Evolutionary conservation across 768 basidiomycete genomes (phyloP).

Genomic region (Mycena belliarum): DNA sequence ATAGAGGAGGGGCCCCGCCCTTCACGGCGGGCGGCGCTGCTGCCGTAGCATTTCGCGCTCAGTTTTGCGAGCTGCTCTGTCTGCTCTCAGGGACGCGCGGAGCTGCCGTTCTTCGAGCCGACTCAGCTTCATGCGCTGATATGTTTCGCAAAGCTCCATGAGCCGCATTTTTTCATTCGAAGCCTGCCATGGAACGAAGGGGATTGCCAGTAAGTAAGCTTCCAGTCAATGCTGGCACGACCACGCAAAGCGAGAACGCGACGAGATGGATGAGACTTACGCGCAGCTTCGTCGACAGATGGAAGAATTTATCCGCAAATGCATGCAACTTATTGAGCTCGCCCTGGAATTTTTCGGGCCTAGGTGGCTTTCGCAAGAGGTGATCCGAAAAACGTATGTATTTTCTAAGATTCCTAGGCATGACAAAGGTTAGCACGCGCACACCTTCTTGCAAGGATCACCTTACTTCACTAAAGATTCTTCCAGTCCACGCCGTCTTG

Average conservation of each 20-base stretch:
- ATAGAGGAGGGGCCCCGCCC: neutral
- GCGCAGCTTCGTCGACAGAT: slow-evolving; percentile 16
- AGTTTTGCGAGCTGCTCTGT: slow-evolving; percentile 18
- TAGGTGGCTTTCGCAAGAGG: slow-evolving; percentile 21
- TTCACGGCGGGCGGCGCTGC: slow-evolving; percentile 17
- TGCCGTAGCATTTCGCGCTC: slow-evolving; percentile 20
- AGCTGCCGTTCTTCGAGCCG: slow-evolving; percentile 16
- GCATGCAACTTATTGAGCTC: slow-evolving; percentile 23
- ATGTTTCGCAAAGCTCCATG: slow-evolving; percentile 23
- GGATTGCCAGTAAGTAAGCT: neutral
- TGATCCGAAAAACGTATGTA: slow-evolving; percentile 25
- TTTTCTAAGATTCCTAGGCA: slow-evolving; percentile 20
- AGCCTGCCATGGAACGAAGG: slow-evolving; percentile 13
- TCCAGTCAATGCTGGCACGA: neutral
- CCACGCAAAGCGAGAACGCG: neutral
- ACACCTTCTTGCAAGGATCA: slow-evolving; percentile 1
- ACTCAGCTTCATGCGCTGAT: slow-evolving; percentile 17
- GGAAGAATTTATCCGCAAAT: slow-evolving; percentile 24
- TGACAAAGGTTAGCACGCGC: neutral
- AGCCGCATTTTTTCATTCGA: slow-evolving; percentile 25
- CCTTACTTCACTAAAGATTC: slow-evolving; percentile 22
- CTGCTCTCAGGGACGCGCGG: slow-evolving; percentile 19
- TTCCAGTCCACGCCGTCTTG: slow-evolving; percentile 15
- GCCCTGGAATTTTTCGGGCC: slow-evolving; percentile 18
- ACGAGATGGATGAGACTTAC: slow-evolving; percentile 9